A percentile compares a stretch with the other conserved stretches of the same genome.
These are phyloP conservation scores for Ensete glaucum DNA, from an alignment of 176 grass and related monocot species.

Conservation along the genomic window DNA sequence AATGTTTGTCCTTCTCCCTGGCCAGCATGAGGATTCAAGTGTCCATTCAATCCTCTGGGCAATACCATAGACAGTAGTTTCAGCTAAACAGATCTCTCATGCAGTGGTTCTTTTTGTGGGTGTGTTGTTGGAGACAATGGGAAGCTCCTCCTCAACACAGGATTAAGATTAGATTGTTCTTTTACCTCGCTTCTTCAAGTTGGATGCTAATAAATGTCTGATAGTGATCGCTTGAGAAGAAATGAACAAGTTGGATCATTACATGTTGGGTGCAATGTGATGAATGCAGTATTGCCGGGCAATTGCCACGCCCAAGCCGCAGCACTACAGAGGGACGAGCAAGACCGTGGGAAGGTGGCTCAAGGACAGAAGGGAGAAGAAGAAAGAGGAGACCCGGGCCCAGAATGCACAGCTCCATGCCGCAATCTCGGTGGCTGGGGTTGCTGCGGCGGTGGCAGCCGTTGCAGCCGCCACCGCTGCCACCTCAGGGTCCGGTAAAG, in stretches of 20 bases:
- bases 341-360: conserved; percentile 95
- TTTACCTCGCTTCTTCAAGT: too few species aligned
- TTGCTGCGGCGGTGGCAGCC: conserved; percentile 72
- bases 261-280: neutral
- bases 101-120: too few species aligned
- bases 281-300: conserved; percentile 55
- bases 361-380: conserved; percentile 66
- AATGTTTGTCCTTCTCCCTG: too few species aligned
- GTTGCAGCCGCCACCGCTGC: conserved; percentile 56
- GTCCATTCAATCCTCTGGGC: neutral
- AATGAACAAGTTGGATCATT: too few species aligned
- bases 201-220: too few species aligned
- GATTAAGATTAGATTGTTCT: too few species aligned
- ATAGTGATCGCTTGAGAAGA: too few species aligned
- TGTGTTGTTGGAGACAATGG: too few species aligned
- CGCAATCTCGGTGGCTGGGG: conserved; percentile 61
- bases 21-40: too few species aligned
- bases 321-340: conserved; percentile 39
- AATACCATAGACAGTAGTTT: too few species aligned
- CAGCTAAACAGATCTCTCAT: too few species aligned
- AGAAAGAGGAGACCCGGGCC: conserved; percentile 74
- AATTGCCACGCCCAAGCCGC: conserved; percentile 53
- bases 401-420: conserved; percentile 93
- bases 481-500: conserved; percentile 32
- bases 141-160: too few species aligned